Evolutionary conservation across 306 rosid genomes (phyloP), one percentile per base, ranked within the genome.

Genomic region (Urtica urens): DNA sequence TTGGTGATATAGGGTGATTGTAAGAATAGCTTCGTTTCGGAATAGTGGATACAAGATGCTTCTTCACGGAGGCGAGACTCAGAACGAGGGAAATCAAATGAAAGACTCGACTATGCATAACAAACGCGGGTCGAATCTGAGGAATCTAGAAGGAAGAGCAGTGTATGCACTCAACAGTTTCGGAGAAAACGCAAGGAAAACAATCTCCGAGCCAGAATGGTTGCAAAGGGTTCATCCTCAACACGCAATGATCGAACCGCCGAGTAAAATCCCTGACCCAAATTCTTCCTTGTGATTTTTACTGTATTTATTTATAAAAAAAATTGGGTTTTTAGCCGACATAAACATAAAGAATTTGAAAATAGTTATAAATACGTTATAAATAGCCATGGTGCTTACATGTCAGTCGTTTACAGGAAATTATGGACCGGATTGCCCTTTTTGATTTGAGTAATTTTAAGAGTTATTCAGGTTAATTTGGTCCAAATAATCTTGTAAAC

Each of bases 41-140:
- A 85, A 75, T 60, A 79, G 85, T 73, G 99, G 99, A 58, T 85
- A 79, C 63, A 85, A 82, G 72, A 79, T 92, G 79, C 79, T 92
- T 59, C 68, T 92, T 3, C 68, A 60, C 17, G 96, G 99, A 63
- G 99, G 94, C 16, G 85, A 82, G 68, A 77, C 79, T 29, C 65
- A 71, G 57, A 82, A 82, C 55, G 74, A 64, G 12, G 78, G 38
- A 22, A 68, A 22, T 33, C 33, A 61, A 59, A 50, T 59, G 2
- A 66, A 69, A 34, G 19, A 64, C 33, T 63, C 67, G 47, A 58
- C 66, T 58, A 35, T 59, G 60, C 56, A 58, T 46, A 72, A 65
- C 53, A 64, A 56, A 53, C 54, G 41, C 61, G 76, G 65, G 34
- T 65, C 49, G 29, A 72, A 67, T 49, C 72, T 66, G 19, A 66